Evolutionary conservation across 805 yeast species (phyloP), one percentile per base, ranked within the genome.

Genomic region (Kazachstania taianensis): DNA sequence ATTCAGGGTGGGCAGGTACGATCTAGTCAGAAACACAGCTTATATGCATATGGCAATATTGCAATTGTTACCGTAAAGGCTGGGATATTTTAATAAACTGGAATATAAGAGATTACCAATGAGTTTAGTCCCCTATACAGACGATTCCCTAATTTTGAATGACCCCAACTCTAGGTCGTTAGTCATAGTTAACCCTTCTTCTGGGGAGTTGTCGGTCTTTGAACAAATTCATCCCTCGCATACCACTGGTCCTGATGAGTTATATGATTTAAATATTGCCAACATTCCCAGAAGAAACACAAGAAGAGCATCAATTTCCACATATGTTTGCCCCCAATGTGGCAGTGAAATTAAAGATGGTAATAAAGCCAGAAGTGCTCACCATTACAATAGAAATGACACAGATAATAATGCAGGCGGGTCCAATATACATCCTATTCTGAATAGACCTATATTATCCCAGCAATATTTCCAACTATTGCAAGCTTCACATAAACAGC

Each of bases 321-420:
- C 55, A 0, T 55, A 43, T 33, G 37, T 44, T 6, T 55, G 61
- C 31, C 59, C 59, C 2, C 47, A 45, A 19, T 55, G 61, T 42
- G 59, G 59, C 5, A 48, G 55, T 3, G 49, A 53, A 20, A 42
- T 55, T 8, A 42, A 43, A 29, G 42, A 19, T 15, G 20, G 16
- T 15, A 16, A 30, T 25, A 7, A 6, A 9, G 5, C 23, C 5
- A 26, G n/a, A n/a, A n/a, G n/a, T n/a, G n/a, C n/a, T n/a, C n/a
- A n/a, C n/a, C n/a, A n/a, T 7, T 6, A 12, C 4, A 29, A 15
- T 29, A 15, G 1, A 8, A 29, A 9, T 12, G 17, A 17, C 12
- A 30, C 9, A 19, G 18, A 19, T 5, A 30, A 19, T 8, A 18
- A 12, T 19, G 22, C 9, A 22, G 25, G 25, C 25, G 3, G 15